phyloP scores from a whole-genome alignment of 2,329 filamentous ascomycete species.

The Fusarium sp. region DNA sequence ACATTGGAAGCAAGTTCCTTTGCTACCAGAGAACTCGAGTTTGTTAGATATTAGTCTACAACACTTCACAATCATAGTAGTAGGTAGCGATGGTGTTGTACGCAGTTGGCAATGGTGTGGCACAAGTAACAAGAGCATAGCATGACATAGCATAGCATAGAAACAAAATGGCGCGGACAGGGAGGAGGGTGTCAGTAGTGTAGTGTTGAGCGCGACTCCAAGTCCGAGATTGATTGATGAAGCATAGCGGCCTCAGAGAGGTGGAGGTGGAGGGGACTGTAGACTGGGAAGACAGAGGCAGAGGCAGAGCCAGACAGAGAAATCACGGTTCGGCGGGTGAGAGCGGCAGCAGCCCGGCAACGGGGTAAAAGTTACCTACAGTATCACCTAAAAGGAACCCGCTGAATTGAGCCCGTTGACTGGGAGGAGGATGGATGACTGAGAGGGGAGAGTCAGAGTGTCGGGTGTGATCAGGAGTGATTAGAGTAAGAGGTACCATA shows the following conservation, averaged over 20 bases:
- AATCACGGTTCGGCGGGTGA: slow-evolving; percentile 10
- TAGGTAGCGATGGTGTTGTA: slow-evolving; percentile 30
- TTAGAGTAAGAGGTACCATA: slow-evolving; percentile 34
- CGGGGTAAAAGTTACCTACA: slow-evolving; percentile 21
- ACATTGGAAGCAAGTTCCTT: not conserved
- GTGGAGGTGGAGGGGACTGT: slow-evolving; percentile 41
- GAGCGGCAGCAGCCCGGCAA: slow-evolving; percentile 22
- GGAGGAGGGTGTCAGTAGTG: slow-evolving; percentile 49
- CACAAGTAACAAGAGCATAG: slow-evolving; percentile 37
- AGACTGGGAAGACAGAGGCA: slow-evolving; percentile 17
- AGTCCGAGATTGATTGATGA: slow-evolving; percentile 48
- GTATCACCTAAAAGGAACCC: slow-evolving; percentile 38
- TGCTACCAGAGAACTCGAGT: slow-evolving; percentile 6
- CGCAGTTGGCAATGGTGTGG: slow-evolving; percentile 44
- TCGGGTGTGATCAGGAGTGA: slow-evolving; percentile 35
- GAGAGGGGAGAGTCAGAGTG: slow-evolving; percentile 14
- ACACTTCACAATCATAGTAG: slow-evolving; percentile 2
- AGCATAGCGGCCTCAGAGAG: slow-evolving; percentile 48
- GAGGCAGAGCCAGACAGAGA: slow-evolving; percentile 11
- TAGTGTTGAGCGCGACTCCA: slow-evolving; percentile 39
- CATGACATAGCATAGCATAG: slow-evolving; percentile 4
- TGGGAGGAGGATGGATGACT: slow-evolving; percentile 23
- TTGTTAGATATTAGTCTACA: not conserved
- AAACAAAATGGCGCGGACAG: slow-evolving; percentile 35
- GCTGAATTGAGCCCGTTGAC: slow-evolving; percentile 38